Conservation (phyloP, 305 asterid species). For the Ajuga reptans region DNA sequence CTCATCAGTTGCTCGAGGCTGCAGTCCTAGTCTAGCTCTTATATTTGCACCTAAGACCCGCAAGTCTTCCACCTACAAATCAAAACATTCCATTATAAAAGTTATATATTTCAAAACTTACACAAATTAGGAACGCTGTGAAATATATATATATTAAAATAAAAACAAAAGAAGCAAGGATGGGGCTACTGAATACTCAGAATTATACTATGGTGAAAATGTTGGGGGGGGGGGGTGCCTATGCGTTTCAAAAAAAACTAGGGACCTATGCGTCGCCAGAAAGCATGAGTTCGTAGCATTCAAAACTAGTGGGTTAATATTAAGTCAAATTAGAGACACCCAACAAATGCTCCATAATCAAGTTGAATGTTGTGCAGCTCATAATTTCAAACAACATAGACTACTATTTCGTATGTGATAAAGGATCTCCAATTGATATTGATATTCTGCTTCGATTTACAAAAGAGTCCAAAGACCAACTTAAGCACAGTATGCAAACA, state of each 20-base stretch:
- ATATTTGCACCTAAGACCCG: slow-evolving; percentile 47
- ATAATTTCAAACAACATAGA: neutral
- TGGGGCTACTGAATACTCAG: too few relatives aligned
- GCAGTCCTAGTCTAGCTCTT: slow-evolving; percentile 46
- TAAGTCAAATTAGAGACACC: neutral
- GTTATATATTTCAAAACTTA: too few relatives aligned
- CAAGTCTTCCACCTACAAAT: slow-evolving; percentile 54
- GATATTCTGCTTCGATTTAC: neutral
- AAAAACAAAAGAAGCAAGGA: neutral
- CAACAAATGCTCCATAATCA: neutral
- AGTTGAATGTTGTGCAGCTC: neutral
- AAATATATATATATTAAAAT: neutral
- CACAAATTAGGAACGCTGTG: too few relatives aligned
- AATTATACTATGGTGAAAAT: too few relatives aligned
- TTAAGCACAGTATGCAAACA: neutral
- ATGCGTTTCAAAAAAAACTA: neutral
- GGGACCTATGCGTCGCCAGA: neutral
- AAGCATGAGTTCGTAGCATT: neutral
- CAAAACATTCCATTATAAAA: neutral
- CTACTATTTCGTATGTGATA: neutral
- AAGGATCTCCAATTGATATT: neutral
- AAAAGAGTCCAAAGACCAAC: neutral
- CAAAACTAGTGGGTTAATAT: neutral
- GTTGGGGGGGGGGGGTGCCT: too few relatives aligned
- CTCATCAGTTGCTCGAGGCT: slow-evolving; percentile 34